phyloP scores from a whole-genome alignment of 208 protist species.

The Novymonas esmeraldas region DNA sequence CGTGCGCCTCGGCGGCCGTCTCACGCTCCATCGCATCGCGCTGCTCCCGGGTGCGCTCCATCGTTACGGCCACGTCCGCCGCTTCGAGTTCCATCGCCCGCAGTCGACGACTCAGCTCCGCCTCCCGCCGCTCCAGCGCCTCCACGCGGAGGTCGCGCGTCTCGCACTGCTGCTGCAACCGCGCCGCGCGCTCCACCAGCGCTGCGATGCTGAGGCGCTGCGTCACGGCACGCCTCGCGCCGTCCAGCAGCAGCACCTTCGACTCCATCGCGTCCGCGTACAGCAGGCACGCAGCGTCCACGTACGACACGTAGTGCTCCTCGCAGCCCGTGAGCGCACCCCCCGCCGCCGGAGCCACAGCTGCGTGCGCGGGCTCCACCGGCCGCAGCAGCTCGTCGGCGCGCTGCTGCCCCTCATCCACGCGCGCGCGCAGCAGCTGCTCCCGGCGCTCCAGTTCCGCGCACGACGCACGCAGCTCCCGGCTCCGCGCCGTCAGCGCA shows the following conservation, averaged over 20 bases:
- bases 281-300: slow-evolving; percentile 4
- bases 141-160: neutral
- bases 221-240: neutral
- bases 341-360: no score
- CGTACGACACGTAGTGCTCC: neutral
- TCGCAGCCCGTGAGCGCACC: no score
- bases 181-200: neutral
- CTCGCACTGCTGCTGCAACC: neutral
- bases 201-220: neutral
- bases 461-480: slow-evolving; percentile 6
- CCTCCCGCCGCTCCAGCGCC: slow-evolving; percentile 2
- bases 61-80: neutral
- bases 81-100: neutral
- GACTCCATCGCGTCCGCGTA: slow-evolving; percentile 6
- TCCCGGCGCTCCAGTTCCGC: slow-evolving; percentile 9
- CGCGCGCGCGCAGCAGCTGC: neutral
- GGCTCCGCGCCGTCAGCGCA: neutral
- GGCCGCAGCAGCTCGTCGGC: slow-evolving; percentile 4
- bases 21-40: neutral
- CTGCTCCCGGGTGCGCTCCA: neutral
- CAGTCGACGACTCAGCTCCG: neutral
- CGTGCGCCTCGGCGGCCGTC: neutral
- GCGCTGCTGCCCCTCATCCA: neutral
- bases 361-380: neutral
- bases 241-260: slow-evolving; percentile 10